Percentiles rank a stretch among this genome's conserved stretches.
These are phyloP conservation scores for Globisporangium middletonii DNA, from an alignment of 352 stramenopile species.

Conservation along the genomic window DNA sequence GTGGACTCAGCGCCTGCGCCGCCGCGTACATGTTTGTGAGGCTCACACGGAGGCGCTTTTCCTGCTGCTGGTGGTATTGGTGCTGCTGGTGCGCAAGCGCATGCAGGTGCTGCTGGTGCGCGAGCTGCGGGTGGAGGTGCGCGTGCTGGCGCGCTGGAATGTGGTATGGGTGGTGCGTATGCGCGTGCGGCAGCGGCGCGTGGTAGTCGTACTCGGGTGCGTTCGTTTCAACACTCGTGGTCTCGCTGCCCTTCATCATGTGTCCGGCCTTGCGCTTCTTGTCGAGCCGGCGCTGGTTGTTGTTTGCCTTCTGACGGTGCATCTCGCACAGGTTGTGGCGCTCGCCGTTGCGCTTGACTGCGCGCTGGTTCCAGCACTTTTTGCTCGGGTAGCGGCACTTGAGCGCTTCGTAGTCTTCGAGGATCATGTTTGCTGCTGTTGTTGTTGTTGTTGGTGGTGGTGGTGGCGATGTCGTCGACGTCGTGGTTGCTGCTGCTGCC, in stretches of 20 bases:
- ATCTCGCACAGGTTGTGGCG: conserved; percentile 83
- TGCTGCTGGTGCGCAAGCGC: background rate
- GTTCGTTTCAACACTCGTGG: background rate
- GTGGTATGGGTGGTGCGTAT: background rate
- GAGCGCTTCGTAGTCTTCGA: conserved; percentile 19
- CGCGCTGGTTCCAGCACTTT: conserved; percentile 73
- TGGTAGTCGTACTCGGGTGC: conserved; percentile 9
- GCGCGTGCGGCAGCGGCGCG: too few species aligned
- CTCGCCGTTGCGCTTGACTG: conserved; percentile 78
- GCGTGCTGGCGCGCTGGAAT: background rate
- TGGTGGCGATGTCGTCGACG: background rate
- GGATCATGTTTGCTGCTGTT: background rate
- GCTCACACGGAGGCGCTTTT: conserved; percentile 10
- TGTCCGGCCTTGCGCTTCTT: conserved; percentile 61
- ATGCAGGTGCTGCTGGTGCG: conserved; percentile 1
- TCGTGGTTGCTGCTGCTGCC: too few species aligned
- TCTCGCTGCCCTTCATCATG: conserved; percentile 3
- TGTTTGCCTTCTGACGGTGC: conserved; percentile 78
- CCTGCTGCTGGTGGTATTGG: conserved; percentile 8
- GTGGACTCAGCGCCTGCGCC: conserved; percentile 8
- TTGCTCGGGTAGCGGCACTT: conserved; percentile 82
- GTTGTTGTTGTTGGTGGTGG: background rate
- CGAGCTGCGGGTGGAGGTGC: background rate
- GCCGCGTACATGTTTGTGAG: conserved; percentile 12
- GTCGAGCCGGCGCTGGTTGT: conserved; percentile 76